Conservation (phyloP, 1,139 yeast genomes). For the Candida sanyaensis region DNA sequence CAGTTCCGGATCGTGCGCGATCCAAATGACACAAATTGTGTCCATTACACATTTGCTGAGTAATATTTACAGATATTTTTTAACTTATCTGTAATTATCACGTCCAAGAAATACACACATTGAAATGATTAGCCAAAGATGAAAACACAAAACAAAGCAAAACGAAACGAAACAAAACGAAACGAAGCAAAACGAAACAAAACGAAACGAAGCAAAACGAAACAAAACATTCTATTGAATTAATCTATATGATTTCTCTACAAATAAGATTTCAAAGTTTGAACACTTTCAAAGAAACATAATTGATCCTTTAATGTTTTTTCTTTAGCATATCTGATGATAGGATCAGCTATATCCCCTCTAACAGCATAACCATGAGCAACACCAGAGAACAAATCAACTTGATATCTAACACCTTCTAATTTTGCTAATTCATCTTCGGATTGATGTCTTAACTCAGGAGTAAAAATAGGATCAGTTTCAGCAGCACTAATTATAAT, state of each 20-base stretch:
- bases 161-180: not conserved
- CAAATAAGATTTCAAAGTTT: constrained; percentile 3
- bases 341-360: constrained; percentile 64
- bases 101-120: too few relatives aligned
- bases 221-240: not conserved
- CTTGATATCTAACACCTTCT: constrained; percentile 51
- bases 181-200: not conserved
- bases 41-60: too few relatives aligned
- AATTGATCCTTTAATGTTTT: constrained; percentile 64
- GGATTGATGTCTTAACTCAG: constrained; percentile 60
- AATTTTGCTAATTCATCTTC: constrained; percentile 52
- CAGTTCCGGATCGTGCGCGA: too few relatives aligned
- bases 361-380: constrained; percentile 76
- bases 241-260: not conserved
- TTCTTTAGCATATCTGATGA: constrained; percentile 66
- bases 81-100: too few relatives aligned
- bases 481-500: constrained; percentile 73
- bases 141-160: not conserved
- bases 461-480: constrained; percentile 60
- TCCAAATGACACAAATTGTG: too few relatives aligned
- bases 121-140: too few relatives aligned
- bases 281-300: constrained; percentile 20
- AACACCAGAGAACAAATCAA: constrained; percentile 62
- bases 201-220: not conserved
- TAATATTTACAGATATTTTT: too few relatives aligned